These are phyloP conservation scores for Lyophyllum shimeji DNA, from an alignment of 768 basidiomycete genomes.

Conservation along the genomic window DNA sequence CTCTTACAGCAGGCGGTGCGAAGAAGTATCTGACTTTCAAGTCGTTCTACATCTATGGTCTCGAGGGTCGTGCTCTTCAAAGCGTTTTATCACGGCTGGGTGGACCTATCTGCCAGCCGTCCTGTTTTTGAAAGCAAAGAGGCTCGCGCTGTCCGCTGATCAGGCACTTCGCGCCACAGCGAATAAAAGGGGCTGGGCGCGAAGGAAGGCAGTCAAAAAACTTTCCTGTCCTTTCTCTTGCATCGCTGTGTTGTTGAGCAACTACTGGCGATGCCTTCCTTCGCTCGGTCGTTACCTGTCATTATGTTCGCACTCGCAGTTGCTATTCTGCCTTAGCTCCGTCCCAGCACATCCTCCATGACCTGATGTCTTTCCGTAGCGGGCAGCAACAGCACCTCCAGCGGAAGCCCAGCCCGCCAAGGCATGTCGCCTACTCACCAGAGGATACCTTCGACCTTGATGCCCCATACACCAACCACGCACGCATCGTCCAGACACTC, in stretches of 20 bases:
- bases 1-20: too few species aligned
- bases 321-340: slow-evolving; percentile 5
- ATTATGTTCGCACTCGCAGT: slow-evolving; percentile 2
- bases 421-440: slow-evolving; percentile 22
- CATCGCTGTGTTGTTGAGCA: not conserved
- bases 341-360: not conserved
- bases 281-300: slow-evolving; percentile 3
- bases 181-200: slow-evolving; percentile 21
- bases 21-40: not conserved
- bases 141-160: slow-evolving; percentile 10
- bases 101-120: slow-evolving; percentile 28
- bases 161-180: slow-evolving; percentile 12
- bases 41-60: not conserved
- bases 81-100: slow-evolving; percentile 21
- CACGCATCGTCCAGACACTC: slow-evolving; percentile 34
- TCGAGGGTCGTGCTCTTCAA: slow-evolving; percentile 1
- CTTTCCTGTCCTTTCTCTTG: not conserved
- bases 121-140: slow-evolving; percentile 17
- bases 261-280: slow-evolving; percentile 1
- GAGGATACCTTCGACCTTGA: slow-evolving; percentile 20
- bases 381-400: slow-evolving; percentile 19
- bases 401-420: slow-evolving; percentile 22
- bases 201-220: not conserved
- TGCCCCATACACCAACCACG: slow-evolving; percentile 30
- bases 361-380: not conserved